Base-by-base conservation (phyloP, 768 basidiomycete species). In the Suillus ampliporus region DNA sequence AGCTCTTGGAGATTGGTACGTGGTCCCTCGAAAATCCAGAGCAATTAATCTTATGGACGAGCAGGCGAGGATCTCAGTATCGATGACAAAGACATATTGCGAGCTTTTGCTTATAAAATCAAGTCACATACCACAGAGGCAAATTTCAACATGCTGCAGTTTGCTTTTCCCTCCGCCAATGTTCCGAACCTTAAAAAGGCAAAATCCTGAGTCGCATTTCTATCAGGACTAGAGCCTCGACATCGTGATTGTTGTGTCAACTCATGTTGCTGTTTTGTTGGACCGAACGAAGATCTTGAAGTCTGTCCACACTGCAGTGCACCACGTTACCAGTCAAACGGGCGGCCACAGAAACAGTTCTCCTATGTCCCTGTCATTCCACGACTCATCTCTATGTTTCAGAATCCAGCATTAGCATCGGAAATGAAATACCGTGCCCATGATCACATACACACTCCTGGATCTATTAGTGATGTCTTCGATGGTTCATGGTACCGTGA, bases 221-320 rank as follows among this genome's bases (percentile, higher is more conserved):
- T 82, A 4, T 66, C 79, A 4, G 75, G 71, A 2, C 66, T 82
- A 48, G 64, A 71, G 21, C 74, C 79, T 1, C 61, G 69, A 1
- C 52, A 41, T 72, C 80, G 75, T 66, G 67, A 83, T 66, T 83
- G 81, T 66, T 85, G 83, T 67, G 54, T 69, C 26, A 78, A 79
- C 56, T 80, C 78, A 0, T 84, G 83, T 64, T 68, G 68, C 57
- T 76, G 73, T 61, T 84, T 69, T 63, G 66, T 72, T 15, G 80
- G 80, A 1, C 66, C 71, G 0, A 70, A 76, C 38, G 66, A 61
- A 7, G 66, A 73, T 5, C 58, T 71, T 10, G 60, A 66, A 0
- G 19, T 37, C 9, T 84, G 82, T 61, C 76, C 76, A 1, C 69
- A 70, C 65, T 83, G 82, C 68, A 60, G 72, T 0, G 65, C 66